Conservation (phyloP, 106 monocot species). For the Cymbidium sinense region DNA sequence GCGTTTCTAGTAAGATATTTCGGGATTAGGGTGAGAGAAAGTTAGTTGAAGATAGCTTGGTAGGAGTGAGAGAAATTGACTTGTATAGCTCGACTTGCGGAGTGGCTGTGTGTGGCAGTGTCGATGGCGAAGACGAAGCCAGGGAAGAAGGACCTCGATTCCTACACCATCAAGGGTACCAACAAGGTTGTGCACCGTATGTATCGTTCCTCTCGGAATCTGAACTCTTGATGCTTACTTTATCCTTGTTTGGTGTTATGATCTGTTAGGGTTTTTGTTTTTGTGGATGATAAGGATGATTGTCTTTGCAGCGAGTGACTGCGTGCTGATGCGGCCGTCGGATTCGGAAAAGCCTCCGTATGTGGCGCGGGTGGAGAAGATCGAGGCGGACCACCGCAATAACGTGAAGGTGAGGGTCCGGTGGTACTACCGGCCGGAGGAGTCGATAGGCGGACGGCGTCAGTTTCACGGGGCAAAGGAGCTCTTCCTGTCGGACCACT, state of each 20-base stretch:
- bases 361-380: conserved; percentile 20
- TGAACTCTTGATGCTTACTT: not conserved
- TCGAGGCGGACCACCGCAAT: conserved; percentile 22
- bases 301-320: not conserved
- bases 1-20: too few relatives aligned
- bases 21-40: too few relatives aligned
- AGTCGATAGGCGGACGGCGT: conserved; percentile 18
- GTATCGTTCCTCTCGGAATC: not conserved
- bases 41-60: too few relatives aligned
- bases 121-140: conserved; percentile 8
- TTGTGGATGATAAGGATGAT: not conserved
- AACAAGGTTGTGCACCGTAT: conserved; percentile 10
- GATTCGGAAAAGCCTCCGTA: conserved; percentile 23
- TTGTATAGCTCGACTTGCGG: too few relatives aligned
- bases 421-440: conserved; percentile 28
- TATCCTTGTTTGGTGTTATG: not conserved
- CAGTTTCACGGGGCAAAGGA: conserved; percentile 25
- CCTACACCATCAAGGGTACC: conserved; percentile 19
- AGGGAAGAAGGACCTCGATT: conserved; percentile 12
- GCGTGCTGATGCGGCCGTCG: conserved; percentile 7
- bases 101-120: too few relatives aligned
- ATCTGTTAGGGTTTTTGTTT: not conserved
- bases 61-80: too few relatives aligned
- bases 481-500: conserved; percentile 23
- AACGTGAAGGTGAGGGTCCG: conserved; percentile 23